Evolutionary conservation across 768 basidiomycete species (phyloP), one percentile per base, ranked within the genome.

Genomic region (Floccularia luteovirens): DNA sequence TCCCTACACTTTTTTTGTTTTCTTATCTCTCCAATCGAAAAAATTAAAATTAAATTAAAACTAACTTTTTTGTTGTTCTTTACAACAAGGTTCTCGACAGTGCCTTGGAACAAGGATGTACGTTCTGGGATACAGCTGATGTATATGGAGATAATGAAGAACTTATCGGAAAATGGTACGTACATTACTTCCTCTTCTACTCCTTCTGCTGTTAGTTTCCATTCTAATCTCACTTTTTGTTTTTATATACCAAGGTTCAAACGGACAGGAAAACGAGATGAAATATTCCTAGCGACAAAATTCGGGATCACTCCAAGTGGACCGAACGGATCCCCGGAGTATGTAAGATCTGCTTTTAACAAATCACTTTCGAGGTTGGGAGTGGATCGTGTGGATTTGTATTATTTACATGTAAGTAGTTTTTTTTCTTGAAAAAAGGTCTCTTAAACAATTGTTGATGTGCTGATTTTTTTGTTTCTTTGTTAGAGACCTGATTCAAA

Each of bases 281-380:
- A 73, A 23, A 75, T 79, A 20, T 82, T 81, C 57, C 64, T 83
- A n/a, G 77, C 78, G 2, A 79, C 77, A 16, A 82, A 83, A 43
- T 58, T 53, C 16, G 55, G 61, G 2, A 46, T 58, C 21, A 28
- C 27, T 14, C 8, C 27, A 28, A 28, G 27, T 8, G 14, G 8
- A 28, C 8, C 27, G 10, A 48, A 56, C 40, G 61, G 43, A 34
- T 66, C 40, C 39, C 60, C 67, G 0, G 58, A 66, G 37, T 69
- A 72, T 39, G 63, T 67, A 8, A 58, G 55, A 4, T 46, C 61
- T 32, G 54, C 60, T 0, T 36, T 68, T 25, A 57, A 69, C 11
- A 57, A 39, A 39, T 71, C 72, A 0, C 53, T 79, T 31, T 48
- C 58, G 44, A 50, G 56, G 20, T 53, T 77, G 22, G 66, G 66